Conservation (phyloP, 139 green algal species). For the Raphidocelis subcapitata region DNA sequence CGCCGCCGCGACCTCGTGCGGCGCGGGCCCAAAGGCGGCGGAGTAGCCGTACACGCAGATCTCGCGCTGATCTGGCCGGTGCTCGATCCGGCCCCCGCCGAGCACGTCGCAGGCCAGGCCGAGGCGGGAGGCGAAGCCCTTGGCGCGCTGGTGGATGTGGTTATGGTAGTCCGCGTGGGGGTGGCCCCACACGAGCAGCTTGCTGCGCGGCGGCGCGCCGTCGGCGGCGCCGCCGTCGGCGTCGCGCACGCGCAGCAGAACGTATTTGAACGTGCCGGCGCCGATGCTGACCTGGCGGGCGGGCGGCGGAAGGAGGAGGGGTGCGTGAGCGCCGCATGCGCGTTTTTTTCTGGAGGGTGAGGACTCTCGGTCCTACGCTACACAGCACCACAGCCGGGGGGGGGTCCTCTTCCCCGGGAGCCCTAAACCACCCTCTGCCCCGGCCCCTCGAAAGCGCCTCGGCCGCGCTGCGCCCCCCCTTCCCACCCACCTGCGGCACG, state of each 20-base stretch:
- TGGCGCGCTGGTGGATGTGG: constrained; percentile 55
- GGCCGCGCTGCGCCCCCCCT: neutral
- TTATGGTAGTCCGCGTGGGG: constrained; percentile 70
- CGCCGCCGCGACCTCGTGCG: constrained; percentile 69
- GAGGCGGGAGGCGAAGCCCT: constrained; percentile 8
- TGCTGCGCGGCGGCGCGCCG: constrained; percentile 29
- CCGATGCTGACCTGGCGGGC: constrained; percentile 47
- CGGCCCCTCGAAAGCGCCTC: no score
- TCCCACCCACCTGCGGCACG: constrained; percentile 27
- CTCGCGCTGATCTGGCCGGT: constrained; percentile 34
- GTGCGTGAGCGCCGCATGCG: no score
- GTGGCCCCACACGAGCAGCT: constrained; percentile 77
- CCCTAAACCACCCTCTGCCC: no score
- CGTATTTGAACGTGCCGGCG: constrained; percentile 79
- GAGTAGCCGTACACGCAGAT: constrained; percentile 74
- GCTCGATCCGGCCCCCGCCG: constrained; percentile 74
- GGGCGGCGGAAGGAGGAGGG: constrained; percentile 3
- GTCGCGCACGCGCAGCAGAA: constrained; percentile 62
- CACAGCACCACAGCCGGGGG: no score
- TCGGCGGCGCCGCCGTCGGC: constrained; percentile 13
- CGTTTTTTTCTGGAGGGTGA: no score
- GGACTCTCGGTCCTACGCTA: no score
- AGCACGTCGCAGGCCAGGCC: constrained; percentile 45
- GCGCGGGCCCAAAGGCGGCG: constrained; percentile 70
- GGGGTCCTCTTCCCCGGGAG: no score